phyloP scores from a whole-genome alignment of 768 basidiomycete genomes.

The Sutorius australiensis region DNA sequence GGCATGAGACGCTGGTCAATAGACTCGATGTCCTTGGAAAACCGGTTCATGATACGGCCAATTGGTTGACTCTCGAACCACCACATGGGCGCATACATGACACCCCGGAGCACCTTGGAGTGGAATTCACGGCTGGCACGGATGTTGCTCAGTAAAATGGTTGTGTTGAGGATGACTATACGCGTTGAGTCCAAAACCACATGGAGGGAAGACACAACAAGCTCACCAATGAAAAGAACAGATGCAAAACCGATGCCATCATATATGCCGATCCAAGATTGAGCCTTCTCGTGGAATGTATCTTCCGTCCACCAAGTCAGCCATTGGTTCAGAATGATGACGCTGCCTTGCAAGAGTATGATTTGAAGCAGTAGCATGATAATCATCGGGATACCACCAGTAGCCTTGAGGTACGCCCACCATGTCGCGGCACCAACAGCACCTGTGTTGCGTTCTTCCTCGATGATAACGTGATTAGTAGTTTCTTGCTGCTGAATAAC shows the following conservation, averaged over 20 bases:
- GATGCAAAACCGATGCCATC: slow-evolving; percentile 24
- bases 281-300: slow-evolving; percentile 21
- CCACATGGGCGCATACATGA: slow-evolving; percentile 26
- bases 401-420: slow-evolving; percentile 32
- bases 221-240: slow-evolving; percentile 19
- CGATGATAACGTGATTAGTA: slow-evolving; percentile 17
- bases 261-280: slow-evolving; percentile 29
- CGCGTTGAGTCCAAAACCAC: neutral
- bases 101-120: slow-evolving; percentile 20
- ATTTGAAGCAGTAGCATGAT: slow-evolving; percentile 19
- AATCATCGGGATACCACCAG: slow-evolving; percentile 21
- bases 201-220: neutral
- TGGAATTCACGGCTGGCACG: slow-evolving; percentile 29
- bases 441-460: slow-evolving; percentile 25
- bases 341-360: slow-evolving; percentile 22
- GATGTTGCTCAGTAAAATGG: slow-evolving; percentile 24
- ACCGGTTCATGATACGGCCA: slow-evolving; percentile 46
- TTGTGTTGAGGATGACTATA: slow-evolving; percentile 25
- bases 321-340: slow-evolving; percentile 27
- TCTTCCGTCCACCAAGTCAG: slow-evolving; percentile 31
- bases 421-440: slow-evolving; percentile 24
- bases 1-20: slow-evolving; percentile 37
- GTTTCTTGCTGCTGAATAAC: slow-evolving; percentile 11
- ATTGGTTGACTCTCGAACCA: slow-evolving; percentile 34
- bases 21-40: slow-evolving; percentile 41